Evolutionary conservation across 2,329 filamentous ascomycete genomes (phyloP).

Genomic region (Botrytis aclada): DNA sequence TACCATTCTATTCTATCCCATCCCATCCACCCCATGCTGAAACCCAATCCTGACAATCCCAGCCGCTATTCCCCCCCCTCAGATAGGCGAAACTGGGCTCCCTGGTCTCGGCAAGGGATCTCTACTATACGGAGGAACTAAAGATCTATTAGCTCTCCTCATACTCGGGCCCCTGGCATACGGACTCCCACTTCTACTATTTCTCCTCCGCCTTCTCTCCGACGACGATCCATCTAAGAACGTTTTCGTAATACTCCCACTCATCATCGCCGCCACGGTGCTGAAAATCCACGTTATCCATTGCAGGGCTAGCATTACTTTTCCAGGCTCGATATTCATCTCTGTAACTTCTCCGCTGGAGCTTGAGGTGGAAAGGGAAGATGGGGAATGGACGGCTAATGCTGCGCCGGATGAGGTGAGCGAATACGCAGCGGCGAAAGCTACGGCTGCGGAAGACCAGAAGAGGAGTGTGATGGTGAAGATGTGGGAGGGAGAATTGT

Average conservation of each 20-base stretch:
- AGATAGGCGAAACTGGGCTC: neutral
- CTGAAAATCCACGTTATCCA: conserved; percentile 12
- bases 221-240: neutral
- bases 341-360: neutral
- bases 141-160: neutral
- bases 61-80: fast-evolving
- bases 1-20: neutral
- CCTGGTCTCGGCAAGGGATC: neutral
- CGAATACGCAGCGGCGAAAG: conserved; percentile 4
- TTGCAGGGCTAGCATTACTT: conserved; percentile 3
- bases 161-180: neutral
- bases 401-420: conserved; percentile 5
- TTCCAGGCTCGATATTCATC: neutral
- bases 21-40: neutral
- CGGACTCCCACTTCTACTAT: neutral
- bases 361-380: neutral
- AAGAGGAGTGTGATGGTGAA: neutral
- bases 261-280: neutral
- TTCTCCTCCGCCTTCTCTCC: neutral
- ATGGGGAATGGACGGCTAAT: neutral
- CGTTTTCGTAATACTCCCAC: neutral
- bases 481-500: neutral
- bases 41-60: neutral
- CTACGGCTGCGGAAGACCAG: neutral
- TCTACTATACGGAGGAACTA: neutral